phyloP scores from a whole-genome alignment of 2,329 filamentous ascomycete species.

The Apiospora malaysiana region DNA sequence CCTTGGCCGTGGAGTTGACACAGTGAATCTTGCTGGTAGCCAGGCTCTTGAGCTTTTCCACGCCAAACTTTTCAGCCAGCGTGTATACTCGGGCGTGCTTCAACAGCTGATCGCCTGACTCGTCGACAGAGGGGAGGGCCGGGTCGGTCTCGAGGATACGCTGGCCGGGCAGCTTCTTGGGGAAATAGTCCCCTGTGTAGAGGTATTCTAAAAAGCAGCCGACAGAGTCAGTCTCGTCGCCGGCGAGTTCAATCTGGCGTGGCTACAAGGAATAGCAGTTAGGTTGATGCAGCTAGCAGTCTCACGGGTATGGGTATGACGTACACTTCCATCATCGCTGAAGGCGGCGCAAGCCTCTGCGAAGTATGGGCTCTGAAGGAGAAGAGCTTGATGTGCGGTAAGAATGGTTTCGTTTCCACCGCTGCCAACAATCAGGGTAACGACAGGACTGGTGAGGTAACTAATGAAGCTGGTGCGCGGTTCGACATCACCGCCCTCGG shows the following conservation, averaged over 20 bases:
- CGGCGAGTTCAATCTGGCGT: slow-evolving; percentile 70
- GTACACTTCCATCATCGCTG: slow-evolving; percentile 63
- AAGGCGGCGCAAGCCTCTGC: slow-evolving; percentile 66
- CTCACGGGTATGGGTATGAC: slow-evolving; percentile 36
- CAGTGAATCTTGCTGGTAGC: slow-evolving; percentile 91
- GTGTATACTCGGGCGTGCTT: slow-evolving; percentile 92
- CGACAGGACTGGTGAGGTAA: slow-evolving; percentile 72
- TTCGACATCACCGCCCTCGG: slow-evolving; percentile 43
- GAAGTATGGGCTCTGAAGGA: slow-evolving; percentile 78
- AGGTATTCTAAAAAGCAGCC: slow-evolving; percentile 83
- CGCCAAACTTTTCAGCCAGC: slow-evolving; percentile 78
- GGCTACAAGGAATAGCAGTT: slow-evolving; percentile 45
- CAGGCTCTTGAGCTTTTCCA: slow-evolving; percentile 72
- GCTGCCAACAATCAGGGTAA: slow-evolving; percentile 69
- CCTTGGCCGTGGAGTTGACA: slow-evolving; percentile 84
- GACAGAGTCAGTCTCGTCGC: slow-evolving; percentile 74
- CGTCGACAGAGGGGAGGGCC: slow-evolving; percentile 69
- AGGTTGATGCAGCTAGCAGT: slow-evolving; percentile 13
- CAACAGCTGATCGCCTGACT: slow-evolving; percentile 81
- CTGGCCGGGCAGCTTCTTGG: slow-evolving; percentile 66
- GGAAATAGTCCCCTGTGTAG: slow-evolving; percentile 89
- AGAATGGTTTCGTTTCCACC: slow-evolving; percentile 67
- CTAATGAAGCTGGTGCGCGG: slow-evolving; percentile 55
- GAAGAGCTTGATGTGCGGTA: slow-evolving; percentile 79
- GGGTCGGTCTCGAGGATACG: slow-evolving; percentile 74